Base-by-base conservation (phyloP, 768 basidiomycete species). In the Lactarius quietus region DNA sequence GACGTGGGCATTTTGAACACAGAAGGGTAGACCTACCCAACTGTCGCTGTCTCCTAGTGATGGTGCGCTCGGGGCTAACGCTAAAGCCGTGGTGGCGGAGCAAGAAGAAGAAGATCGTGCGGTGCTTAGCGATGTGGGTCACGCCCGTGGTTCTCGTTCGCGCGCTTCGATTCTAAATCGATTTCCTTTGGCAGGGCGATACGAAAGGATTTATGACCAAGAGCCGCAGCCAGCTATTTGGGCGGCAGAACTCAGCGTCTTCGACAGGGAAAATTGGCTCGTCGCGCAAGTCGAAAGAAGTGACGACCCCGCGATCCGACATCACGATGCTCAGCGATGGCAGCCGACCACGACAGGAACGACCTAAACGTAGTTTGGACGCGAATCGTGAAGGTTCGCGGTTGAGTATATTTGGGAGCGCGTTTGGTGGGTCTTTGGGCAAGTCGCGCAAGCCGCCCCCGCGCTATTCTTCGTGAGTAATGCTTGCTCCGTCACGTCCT, bases 361-460 rank as follows among this genome's bases (percentile, higher is more conserved):
- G 78, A 63, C 66, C 73, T 20, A 87, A 84, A 75, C 82, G 81
- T 66, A 82, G 81, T 65, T 55, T 77, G 18, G 88, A 89, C 59
- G 78, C 70, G 12, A 68, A 76, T 3, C 80, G 80, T 68, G 80
- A 78, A 61, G 72, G 73, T 15, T 71, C 78, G 5, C 79, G 91
- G n/a, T 74, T 91, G 66, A 94, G 93, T 71, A 86, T 96, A 71
- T 96, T 97, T 72, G 91, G 90, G 17, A 82, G 80, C 23, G 75
- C 85, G 3, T 86, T 92, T 66, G 76, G 78, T 14, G 82, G 84
- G 1, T 78, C 86, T 6, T 72, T 91, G 61, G 84, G 86, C 33
- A 89, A 88, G 74, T 77, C 79, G 45, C 78, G 94, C 69, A 95
- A 97, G 73, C 94, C 94, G 0, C 82, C 93, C 0, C 93, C 92